Evolutionary conservation across 2,329 filamentous ascomycete genomes (phyloP), one percentile per base, ranked within the genome.

Genomic region (Trichoderma semiorbis): DNA sequence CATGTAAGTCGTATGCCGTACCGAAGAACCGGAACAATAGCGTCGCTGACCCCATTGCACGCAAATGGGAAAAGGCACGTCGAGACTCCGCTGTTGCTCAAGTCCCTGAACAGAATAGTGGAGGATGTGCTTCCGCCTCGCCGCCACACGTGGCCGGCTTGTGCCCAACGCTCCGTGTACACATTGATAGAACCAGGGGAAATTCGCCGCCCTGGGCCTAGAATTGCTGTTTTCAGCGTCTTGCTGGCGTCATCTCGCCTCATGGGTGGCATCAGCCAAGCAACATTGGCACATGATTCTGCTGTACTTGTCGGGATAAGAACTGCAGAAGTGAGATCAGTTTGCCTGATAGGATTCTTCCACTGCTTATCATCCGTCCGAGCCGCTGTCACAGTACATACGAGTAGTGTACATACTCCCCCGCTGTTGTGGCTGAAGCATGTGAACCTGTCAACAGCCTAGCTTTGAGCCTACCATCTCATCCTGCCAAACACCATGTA

Each of bases 81-180:
- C 24, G 34, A 57, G 64, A 57, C 47, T 36, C 21, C 32, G 47
- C 50, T 16, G 47, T 28, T 18, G 7, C 16, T 55, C 5, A 36
- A 30, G 32, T 57, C 64, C 50, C 64, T 57, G 64, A 21, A 57
- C 36, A 39, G 18, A 34, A 34, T 28, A 43, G 43, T 57, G 64
- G 32, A 58, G 39, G 36, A n/a, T 34, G 50, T 24, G 32, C 64
- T 57, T 57, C 34, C 53, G 28, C 50, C 24, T 68, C 50, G 53
- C 28, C 65, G 53, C 65, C 65, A 68, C 65, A 68, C 34, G 34
- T 68, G 65, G 65, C 34, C 58, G 53, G 26, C 65, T 24, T 47
- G 21, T 68, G 32, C 18, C 30, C 64, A 57, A 57, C 21, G 21
- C 10, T 24, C n/a, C 30, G 36, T 63, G 5, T 3, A 32, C 10